Conservation (phyloP, 176 grass and related monocot genomes). For the Urochloa ruziziensis region DNA sequence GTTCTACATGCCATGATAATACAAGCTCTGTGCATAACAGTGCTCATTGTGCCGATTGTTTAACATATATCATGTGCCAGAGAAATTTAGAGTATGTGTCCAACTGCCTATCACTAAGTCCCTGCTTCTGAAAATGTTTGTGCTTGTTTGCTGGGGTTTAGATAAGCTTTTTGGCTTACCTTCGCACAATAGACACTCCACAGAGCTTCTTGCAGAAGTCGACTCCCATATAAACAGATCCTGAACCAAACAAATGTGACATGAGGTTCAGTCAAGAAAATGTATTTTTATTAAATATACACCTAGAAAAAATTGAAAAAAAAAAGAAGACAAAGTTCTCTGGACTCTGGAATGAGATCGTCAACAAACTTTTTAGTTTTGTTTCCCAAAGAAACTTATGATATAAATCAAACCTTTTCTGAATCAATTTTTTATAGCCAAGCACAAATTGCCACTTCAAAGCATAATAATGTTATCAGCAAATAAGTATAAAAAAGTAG, state of each 20-base stretch:
- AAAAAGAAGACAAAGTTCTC: neutral
- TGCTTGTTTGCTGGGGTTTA: slow-evolving; percentile 11
- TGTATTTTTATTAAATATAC: slow-evolving; percentile 1
- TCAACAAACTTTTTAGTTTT: neutral
- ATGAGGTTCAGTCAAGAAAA: neutral
- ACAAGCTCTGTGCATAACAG: neutral
- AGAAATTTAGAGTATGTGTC: neutral
- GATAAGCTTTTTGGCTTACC: slow-evolving; percentile 51
- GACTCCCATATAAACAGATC: slow-evolving; percentile 79
- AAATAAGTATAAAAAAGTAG: neutral
- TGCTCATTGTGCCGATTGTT: neutral
- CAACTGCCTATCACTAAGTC: neutral
- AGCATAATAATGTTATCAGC: neutral
- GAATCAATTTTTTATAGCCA: slow-evolving; percentile 6
- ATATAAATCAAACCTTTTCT: neutral
- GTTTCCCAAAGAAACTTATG: neutral
- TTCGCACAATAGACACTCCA: slow-evolving; percentile 91
- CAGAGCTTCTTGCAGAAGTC: slow-evolving; percentile 99
- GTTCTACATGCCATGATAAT: neutral
- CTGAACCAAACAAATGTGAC: slow-evolving; percentile 39
- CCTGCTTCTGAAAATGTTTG: neutral
- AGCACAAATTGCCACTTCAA: neutral
- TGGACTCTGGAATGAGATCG: neutral
- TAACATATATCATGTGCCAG: neutral
- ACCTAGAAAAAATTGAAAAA: neutral